Conservation (phyloP, 129 eudicot species). For the Tagetes erecta region DNA sequence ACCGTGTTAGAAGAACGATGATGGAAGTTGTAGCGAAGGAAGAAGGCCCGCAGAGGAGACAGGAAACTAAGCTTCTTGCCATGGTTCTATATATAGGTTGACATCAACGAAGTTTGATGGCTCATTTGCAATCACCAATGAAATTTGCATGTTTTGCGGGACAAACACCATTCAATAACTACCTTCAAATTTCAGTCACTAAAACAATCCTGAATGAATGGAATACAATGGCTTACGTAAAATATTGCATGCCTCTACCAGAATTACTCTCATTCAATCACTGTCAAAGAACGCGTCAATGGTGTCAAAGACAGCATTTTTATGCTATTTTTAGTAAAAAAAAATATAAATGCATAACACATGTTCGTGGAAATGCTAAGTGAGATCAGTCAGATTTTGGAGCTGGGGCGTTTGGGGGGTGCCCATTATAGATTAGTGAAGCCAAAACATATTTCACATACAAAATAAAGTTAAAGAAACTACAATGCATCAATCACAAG, state of each 20-base stretch:
- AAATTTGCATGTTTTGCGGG: conserved; percentile 3
- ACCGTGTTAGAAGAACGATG: conserved; percentile 33
- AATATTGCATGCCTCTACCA: too few species aligned
- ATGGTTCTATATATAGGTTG: conserved; percentile 13
- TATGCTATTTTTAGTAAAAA: neutral
- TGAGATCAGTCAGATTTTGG: too few species aligned
- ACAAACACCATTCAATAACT: neutral
- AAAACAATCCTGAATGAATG: neutral
- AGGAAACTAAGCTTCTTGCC: conserved; percentile 2
- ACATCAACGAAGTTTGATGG: conserved; percentile 20
- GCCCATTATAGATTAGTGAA: too few species aligned
- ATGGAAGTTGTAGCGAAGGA: conserved; percentile 33
- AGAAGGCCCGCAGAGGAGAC: conserved; percentile 37
- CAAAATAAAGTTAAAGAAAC: neutral
- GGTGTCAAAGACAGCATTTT: too few species aligned
- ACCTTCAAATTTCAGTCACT: neutral
- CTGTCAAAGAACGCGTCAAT: too few species aligned
- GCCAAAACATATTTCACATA: too few species aligned
- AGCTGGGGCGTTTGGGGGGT: too few species aligned
- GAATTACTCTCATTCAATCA: too few species aligned
- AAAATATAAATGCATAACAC: neutral
- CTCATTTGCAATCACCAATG: neutral
- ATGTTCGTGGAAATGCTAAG: neutral
- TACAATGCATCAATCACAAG: conserved; percentile 22
- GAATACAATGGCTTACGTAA: neutral